phyloP scores from a whole-genome alignment of 164 flowering plant species.

The Stephania cephalantha region DNA sequence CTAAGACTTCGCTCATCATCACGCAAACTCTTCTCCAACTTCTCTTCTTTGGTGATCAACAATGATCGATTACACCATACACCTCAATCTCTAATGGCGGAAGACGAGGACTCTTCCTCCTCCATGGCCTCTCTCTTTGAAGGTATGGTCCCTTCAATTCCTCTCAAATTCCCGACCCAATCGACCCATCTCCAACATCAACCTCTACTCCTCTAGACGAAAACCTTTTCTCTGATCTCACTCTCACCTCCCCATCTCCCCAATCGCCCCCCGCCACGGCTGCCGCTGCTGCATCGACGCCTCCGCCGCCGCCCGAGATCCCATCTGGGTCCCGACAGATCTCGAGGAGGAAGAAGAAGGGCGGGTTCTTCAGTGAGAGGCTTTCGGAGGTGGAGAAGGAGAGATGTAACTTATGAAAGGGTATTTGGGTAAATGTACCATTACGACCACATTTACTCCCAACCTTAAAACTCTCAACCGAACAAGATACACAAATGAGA shows the following conservation, averaged over 20 bases:
- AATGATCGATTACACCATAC: not conserved
- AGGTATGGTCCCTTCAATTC: constrained; percentile 61
- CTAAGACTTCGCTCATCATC: no score
- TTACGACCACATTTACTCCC: no score
- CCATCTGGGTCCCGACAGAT: constrained; percentile 22
- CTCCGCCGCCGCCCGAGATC: not conserved
- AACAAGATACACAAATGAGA: no score
- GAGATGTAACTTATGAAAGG: no score
- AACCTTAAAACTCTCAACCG: no score
- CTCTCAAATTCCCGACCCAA: constrained; percentile 17
- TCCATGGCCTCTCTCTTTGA: constrained; percentile 64
- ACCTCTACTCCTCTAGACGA: constrained; percentile 49
- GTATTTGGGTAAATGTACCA: no score
- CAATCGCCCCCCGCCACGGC: no score
- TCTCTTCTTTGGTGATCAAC: no score
- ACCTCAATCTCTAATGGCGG: not conserved
- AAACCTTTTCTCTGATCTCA: constrained; percentile 75
- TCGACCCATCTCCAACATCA: constrained; percentile 7
- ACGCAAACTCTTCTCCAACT: no score
- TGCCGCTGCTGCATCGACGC: constrained; percentile 1
- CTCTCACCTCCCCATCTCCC: constrained; percentile 27
- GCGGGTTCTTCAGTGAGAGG: constrained; percentile 39
- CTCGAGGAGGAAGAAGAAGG: constrained; percentile 55
- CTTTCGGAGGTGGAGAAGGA: no score
- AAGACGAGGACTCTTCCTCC: constrained; percentile 21